phyloP scores from a whole-genome alignment of 768 basidiomycete species.

The Boletus rubescentipes region DNA sequence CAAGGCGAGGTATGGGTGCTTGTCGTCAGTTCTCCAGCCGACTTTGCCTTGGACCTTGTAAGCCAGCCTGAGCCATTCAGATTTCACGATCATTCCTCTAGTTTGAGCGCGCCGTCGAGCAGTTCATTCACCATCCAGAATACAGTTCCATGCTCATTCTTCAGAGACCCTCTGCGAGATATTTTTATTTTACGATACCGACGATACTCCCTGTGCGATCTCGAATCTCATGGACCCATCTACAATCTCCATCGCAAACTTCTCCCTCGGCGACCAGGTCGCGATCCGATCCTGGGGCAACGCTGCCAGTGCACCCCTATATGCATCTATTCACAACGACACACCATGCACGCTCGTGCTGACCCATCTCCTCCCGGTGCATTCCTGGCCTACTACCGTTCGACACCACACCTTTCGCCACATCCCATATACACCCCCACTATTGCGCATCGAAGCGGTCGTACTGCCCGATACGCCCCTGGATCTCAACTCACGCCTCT shows the following conservation, averaged over 20 bases:
- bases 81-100: constrained; percentile 26
- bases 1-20: constrained; percentile 28
- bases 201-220: constrained; percentile 22
- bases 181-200: constrained; percentile 27
- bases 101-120: constrained; percentile 73
- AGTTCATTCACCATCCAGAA: constrained; percentile 85
- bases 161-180: constrained; percentile 60
- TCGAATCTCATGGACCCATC: constrained; percentile 42
- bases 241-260: constrained; percentile 64
- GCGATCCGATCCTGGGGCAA: constrained; percentile 75
- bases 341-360: constrained; percentile 47
- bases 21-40: constrained; percentile 40
- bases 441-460: constrained; percentile 22
- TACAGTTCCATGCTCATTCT: constrained; percentile 91
- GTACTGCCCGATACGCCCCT: constrained; percentile 45
- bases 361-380: constrained; percentile 54
- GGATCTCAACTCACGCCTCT: constrained; percentile 62
- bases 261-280: constrained; percentile 73
- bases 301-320: constrained; percentile 79
- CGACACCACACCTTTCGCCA: constrained; percentile 81
- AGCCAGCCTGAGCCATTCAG: constrained; percentile 16
- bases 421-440: constrained; percentile 34
- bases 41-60: constrained; percentile 45
- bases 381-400: constrained; percentile 77
- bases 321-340: constrained; percentile 33